These are phyloP conservation scores for Diplodia seriata DNA, from an alignment of 2,329 filamentous ascomycete genomes.

Conservation along the genomic window DNA sequence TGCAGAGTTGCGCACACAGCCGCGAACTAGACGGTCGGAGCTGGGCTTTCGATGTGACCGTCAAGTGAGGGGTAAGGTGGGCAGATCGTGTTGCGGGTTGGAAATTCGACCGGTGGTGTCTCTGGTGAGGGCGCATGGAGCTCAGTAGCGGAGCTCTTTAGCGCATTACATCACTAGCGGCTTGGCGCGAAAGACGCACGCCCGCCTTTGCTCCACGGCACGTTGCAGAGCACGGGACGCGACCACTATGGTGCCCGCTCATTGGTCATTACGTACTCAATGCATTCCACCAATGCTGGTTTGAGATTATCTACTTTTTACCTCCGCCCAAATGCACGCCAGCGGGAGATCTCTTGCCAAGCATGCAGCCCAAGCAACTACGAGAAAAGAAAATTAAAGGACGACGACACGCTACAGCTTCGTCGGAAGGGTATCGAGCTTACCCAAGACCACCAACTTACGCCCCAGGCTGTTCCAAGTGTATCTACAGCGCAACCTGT, in stretches of 20 bases:
- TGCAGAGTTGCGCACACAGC: conserved; percentile 4
- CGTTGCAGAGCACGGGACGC: too few relatives aligned
- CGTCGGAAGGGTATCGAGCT: conserved; percentile 21
- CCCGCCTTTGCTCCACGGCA: too few relatives aligned
- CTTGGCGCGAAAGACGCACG: not conserved
- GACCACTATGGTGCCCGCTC: not conserved
- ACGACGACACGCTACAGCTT: conserved; percentile 1
- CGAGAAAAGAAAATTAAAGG: not conserved
- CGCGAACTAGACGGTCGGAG: conserved; percentile 9
- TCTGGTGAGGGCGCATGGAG: not conserved
- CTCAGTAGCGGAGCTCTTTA: too few relatives aligned
- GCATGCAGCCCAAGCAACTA: conserved; percentile 6
- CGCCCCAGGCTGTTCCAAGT: conserved; percentile 1
- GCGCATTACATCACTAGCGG: too few relatives aligned
- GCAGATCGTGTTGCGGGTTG: conserved; percentile 6
- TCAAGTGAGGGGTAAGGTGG: not conserved
- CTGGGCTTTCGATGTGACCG: not conserved
- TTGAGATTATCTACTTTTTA: conserved; percentile 21
- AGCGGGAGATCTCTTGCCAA: not conserved
- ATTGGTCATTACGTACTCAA: conserved; percentile 18
- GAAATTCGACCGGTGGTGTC: conserved; percentile 3
- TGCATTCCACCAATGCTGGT: conserved; percentile 10
- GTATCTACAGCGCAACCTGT: conserved; percentile 26
- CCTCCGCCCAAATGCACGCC: not conserved
- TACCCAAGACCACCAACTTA: conserved; percentile 3